Evolutionary conservation across 1,284 basidiomycete genomes (phyloP).

Genomic region (Sphaerobolus stellatus): DNA sequence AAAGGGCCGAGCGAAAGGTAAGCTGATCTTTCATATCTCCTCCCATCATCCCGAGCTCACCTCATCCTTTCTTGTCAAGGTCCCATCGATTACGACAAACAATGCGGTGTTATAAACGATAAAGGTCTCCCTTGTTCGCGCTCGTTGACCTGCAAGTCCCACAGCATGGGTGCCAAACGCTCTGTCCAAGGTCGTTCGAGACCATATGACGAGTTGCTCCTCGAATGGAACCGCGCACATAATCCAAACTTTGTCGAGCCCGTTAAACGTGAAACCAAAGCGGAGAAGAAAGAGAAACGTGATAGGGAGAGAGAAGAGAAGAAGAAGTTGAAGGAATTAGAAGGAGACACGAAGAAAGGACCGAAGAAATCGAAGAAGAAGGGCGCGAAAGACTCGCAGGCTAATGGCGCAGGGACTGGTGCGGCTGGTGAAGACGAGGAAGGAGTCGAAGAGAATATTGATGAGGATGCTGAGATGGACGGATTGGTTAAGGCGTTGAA

Average conservation of each 20-base stretch:
- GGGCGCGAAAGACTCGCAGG: slow-evolving; percentile 44
- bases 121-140: slow-evolving; percentile 93
- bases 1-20: slow-evolving; percentile 71
- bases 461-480: slow-evolving; percentile 73
- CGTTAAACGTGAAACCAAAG: slow-evolving; percentile 78
- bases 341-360: slow-evolving; percentile 12
- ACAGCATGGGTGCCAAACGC: slow-evolving; percentile 96
- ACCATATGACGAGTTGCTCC: slow-evolving; percentile 82
- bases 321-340: slow-evolving; percentile 34
- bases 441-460: slow-evolving; percentile 76
- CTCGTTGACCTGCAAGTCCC: slow-evolving; percentile 96
- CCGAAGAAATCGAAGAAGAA: slow-evolving; percentile 48
- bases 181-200: slow-evolving; percentile 86
- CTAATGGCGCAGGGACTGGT: slow-evolving; percentile 44
- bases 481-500: slow-evolving; percentile 54
- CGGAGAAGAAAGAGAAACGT: slow-evolving; percentile 76
- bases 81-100: slow-evolving; percentile 87
- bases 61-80: slow-evolving; percentile 29
- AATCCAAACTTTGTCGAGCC: slow-evolving; percentile 96
- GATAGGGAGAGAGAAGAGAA: slow-evolving; percentile 68
- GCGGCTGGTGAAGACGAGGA: slow-evolving; percentile 41
- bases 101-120: slow-evolving; percentile 98
- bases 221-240: slow-evolving; percentile 91
- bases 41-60: slow-evolving; percentile 1
- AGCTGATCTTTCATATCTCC: slow-evolving; percentile 5